Base-by-base conservation (phyloP, 805 yeast species). In the Maudiozyma barnettii region DNA sequence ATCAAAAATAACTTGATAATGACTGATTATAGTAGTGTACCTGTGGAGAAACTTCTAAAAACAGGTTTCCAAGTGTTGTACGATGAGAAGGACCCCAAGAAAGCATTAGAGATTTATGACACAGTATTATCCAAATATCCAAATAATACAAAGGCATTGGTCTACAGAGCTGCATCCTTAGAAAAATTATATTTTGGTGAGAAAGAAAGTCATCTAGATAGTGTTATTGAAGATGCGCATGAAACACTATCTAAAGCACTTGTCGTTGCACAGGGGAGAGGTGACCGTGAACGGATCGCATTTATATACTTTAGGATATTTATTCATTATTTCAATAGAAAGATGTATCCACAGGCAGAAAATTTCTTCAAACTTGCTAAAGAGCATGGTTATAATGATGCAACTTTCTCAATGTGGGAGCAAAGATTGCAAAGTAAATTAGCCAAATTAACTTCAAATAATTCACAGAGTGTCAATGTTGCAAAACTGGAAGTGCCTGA, bases 121-220 rank as follows among this genome's bases (percentile, higher is more conserved):
- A 50, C 56, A 0, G 74, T 78, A 0, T 54, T 80, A 18, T 56
- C 56, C 12, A 71, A 72, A 41, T 63, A 71, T 42, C 72, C 78
- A 0, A 60, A 60, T 2, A 74, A 81, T 16, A 69, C 75, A 43
- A 65, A 61, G 39, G 77, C 83, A 0, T 65, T 69, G 18, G 48
- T 76, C 2, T 71, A 79, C 51, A 61, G 80, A 49, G 68, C 83
- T 12, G 74, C 72, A 16, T 71, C 75, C 4, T 65, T 74, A 52
- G 74, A 74, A 50, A 74, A 77, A 53, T 54, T 71, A 41, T 63
- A 63, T 44, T 64, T 53, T 48, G 62, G 63, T 5, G 45, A 42
- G 16, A 64, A 69, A 47, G 68, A 74, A 47, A 72, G 69, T 62
- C 78, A 75, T 40, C 61, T 60, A 20, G 79, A 54, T 5, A 53